Evolutionary conservation across 192 early-diverging fungal species (phyloP).

Genomic region (Gaertneriomyces semiglobifer): DNA sequence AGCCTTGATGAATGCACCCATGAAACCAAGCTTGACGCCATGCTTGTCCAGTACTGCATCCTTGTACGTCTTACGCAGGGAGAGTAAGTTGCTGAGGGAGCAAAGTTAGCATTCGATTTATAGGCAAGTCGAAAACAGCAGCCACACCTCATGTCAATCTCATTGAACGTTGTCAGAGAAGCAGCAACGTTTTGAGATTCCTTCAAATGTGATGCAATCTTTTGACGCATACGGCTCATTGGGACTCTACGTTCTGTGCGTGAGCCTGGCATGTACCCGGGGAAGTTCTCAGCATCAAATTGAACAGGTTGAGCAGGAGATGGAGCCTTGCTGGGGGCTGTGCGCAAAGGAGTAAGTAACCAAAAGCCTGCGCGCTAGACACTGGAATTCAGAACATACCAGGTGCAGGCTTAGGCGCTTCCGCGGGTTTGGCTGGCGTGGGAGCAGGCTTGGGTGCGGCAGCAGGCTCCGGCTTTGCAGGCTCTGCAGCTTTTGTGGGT

Average conservation of each 20-base stretch:
- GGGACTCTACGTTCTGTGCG: conserved; percentile 31
- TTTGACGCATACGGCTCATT: conserved; percentile 97
- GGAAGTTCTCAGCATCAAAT: conserved; percentile 27
- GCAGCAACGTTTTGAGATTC: conserved; percentile 96
- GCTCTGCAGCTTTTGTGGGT: conserved; percentile 8
- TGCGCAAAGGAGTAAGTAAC: no score
- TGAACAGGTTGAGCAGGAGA: conserved; percentile 3
- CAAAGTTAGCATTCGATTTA: background rate
- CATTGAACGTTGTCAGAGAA: conserved; percentile 98
- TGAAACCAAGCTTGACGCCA: conserved; percentile 96
- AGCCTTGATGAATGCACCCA: conserved; percentile 97
- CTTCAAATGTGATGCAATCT: conserved; percentile 93
- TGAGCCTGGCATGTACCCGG: conserved; percentile 31
- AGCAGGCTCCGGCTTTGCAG: conserved; percentile 23
- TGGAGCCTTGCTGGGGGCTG: background rate
- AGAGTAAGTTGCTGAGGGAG: conserved; percentile 71
- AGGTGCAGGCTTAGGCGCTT: conserved; percentile 19
- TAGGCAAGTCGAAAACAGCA: background rate
- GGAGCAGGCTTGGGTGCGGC: conserved; percentile 34
- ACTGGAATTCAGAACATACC: background rate
- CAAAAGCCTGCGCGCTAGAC: background rate
- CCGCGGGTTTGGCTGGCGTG: conserved; percentile 29
- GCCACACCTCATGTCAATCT: conserved; percentile 88
- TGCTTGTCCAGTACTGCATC: conserved; percentile 90
- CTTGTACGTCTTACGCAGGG: conserved; percentile 90